Evolutionary conservation across 768 basidiomycete species (phyloP), one percentile per base, ranked within the genome.

Genomic region (Podaxis mareebaensis): DNA sequence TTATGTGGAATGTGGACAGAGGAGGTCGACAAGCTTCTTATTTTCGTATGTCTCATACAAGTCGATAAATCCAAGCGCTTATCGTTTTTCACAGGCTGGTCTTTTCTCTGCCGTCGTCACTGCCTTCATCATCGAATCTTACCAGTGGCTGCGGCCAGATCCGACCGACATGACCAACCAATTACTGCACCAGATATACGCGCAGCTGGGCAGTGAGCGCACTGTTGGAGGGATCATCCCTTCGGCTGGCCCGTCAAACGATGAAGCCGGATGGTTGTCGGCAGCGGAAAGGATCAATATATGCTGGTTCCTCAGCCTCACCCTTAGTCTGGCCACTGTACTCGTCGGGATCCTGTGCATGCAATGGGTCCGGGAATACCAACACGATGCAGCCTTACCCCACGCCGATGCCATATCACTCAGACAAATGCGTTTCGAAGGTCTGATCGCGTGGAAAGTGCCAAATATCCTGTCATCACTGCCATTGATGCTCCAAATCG

Each of bases 351-450:
- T 67, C 13, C 53, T 72, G 4, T 69, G 68, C 60, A 62, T 66
- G 58, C 71, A 72, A 57, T 71, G 71, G 71, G 48, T 69, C n/a
- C 67, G 70, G 3, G 70, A 70, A 51, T 71, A 69, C 36, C 64
- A 59, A 26, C 64, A 66, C 3, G 67, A 68, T 38, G 60, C 58
- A 40, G 53, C 57, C 1, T 49, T 59, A 26, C 54, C 44, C 13
- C 57, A 51, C 22, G 58, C 46, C 26, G 65, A 66, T 48, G 62
- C 61, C 12, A 57, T 70, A 13, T 46, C 67, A 17, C 56, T 71
- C 3, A 69, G 74, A 7, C 71, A 74, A 36, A 64, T 75, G 60
- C 74, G 74, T 5, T 70, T 71, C 51, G 70, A 74, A 30, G 74
- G 72, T 5, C 63, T 76, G 24, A 22, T 67, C 8, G 57, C 51